Evolutionary conservation across 306 rosid species (phyloP), one percentile per base, ranked within the genome.

Genomic region (Sophora flavescens): DNA sequence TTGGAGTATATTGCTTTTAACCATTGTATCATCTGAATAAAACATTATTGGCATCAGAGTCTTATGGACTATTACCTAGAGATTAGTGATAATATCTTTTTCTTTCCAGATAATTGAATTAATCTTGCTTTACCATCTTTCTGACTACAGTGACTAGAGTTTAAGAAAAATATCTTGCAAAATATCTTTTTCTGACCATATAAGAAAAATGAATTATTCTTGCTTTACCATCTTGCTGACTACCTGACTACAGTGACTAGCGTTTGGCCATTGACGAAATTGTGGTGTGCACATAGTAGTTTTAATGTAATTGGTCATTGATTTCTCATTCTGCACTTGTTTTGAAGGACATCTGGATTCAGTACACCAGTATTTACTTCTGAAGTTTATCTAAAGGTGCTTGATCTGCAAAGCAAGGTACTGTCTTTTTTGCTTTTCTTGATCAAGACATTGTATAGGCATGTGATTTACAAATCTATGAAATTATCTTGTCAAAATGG

Each of bases 401-500:
- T 88, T 54, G 78, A 79, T 79, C 80, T 92, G 79, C 95, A 90
- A 88, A 92, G 80, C 64, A 70, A 92, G 98, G 98, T 95, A 90
- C 61, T 16, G 10, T 60, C 70, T 63, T 66, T 68, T 41, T 64
- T 80, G 54, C 64, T 18, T 38, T 68, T 76, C 39, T 51, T 11
- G 63, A 36, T 58, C 26, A 54, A 50, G 68, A 17, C 33, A 17
- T 32, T 39, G 41, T 45, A 54, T 48, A 36, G 16, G 66, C 78
- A 61, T 47, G 17, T 44, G 82, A 69, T 57, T 7, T 48, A 58
- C 73, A 5, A 52, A 56, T 70, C 48, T 59, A 11, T 2, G 65
- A 59, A 70, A 60, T 30, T 30, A 30, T 30, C 32, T 30, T 30
- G 32, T 30, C 32, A 30, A 30, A 30, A 30, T 30, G 32, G 32